These are phyloP conservation scores for Carex cristatella DNA, from an alignment of 176 grass and related monocot species.

Conservation along the genomic window DNA sequence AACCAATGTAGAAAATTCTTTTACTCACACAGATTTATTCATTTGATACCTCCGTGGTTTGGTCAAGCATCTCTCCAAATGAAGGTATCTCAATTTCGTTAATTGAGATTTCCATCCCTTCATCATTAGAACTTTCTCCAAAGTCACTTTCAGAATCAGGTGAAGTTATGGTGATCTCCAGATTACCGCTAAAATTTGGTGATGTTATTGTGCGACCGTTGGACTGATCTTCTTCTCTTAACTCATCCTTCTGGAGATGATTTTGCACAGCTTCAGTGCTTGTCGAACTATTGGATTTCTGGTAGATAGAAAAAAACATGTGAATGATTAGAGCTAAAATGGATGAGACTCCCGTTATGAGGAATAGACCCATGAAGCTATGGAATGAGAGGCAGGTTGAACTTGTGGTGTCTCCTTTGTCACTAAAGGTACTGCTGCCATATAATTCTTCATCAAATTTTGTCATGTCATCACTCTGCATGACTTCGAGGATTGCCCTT, in stretches of 20 bases:
- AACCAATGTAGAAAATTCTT: background rate
- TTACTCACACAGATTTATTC: background rate
- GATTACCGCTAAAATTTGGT: background rate
- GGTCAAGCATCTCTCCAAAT: constrained; percentile 45
- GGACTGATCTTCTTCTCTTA: background rate
- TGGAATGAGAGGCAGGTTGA: constrained; percentile 41
- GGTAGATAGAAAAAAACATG: background rate
- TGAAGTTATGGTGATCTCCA: background rate
- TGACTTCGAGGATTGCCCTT: constrained; percentile 53
- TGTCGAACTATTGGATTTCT: background rate
- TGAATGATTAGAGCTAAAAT: background rate
- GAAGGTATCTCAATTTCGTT: constrained; percentile 28
- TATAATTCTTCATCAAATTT: constrained; percentile 59
- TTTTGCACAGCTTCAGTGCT: background rate
- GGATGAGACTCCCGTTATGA: constrained; percentile 44
- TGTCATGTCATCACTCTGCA: constrained; percentile 37
- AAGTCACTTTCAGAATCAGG: constrained; percentile 26
- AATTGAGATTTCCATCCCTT: constrained; percentile 36
- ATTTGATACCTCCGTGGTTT: background rate
- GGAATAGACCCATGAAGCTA: constrained; percentile 85
- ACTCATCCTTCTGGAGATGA: background rate
- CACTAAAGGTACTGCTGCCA: constrained; percentile 15
- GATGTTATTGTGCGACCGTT: too few relatives aligned
- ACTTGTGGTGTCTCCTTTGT: constrained; percentile 27
- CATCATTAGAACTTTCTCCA: constrained; percentile 16